Evolutionary conservation across 2,329 filamentous ascomycete genomes (phyloP), one percentile per base, ranked within the genome.

Genomic region (Fusarium sp.): DNA sequence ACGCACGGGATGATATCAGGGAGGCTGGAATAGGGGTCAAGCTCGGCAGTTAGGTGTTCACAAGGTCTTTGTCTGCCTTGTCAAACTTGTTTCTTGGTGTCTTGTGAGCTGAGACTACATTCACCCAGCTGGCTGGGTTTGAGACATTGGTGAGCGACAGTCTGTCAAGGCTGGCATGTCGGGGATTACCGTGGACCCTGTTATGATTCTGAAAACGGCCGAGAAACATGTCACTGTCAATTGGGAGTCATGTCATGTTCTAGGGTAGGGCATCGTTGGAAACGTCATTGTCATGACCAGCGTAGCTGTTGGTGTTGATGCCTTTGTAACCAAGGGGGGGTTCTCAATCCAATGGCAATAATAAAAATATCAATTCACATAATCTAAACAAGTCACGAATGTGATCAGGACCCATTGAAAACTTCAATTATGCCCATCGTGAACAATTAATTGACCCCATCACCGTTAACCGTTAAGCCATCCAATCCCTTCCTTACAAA

Each of bases 101-200:
- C 40, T 43, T 29, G 12, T 43, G 24, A 45, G 40, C 22, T 10
- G 8, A 30, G 4, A 47, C 29, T 20, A 6, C 62, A 65, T 65
- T 65, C 25, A 65, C 29, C 11, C 16, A 25, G 27, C 46, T 24
- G 62, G 63, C 66, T 66, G 55, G 54, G 18, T 58, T 18, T 59
- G 30, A 72, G 69, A 72, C 69, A 72, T 51, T 32, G 10, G 22
- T 34, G 34, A 38, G 51, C 22, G 40, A 57, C 57, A 59, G 52
- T 32, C 44, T 34, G 25, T 18, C n/a, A 50, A 25, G 69, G 65
- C 52, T 56, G 57, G 53, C 49, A 59, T 30, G 44, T 12, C 25
- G 46, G n/a, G 34, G 3, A 46, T 46, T 43, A 25, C 45, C 9
- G 38, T 50, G 8, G 25, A 44, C 50, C 45, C 54, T 30, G 7